phyloP scores from a whole-genome alignment of 257 asterid genomes.

The Handroanthus guayacan region DNA sequence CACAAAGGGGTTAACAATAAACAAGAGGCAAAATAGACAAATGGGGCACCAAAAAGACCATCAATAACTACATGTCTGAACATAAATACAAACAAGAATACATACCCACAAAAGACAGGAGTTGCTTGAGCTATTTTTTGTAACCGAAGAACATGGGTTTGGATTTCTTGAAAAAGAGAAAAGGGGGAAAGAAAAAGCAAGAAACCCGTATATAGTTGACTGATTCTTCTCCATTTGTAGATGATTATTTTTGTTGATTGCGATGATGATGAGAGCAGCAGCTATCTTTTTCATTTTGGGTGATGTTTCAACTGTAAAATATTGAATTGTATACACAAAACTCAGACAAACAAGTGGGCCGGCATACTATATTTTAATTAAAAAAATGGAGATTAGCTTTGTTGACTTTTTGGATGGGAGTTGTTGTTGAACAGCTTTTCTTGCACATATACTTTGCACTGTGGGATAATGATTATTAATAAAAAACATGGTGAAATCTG shows the following conservation, averaged over 20 bases:
- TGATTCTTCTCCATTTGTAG: slow-evolving; percentile 51
- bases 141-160: slow-evolving; percentile 29
- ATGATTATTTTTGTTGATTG: slow-evolving; percentile 39
- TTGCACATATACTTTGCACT: not conserved
- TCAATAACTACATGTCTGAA: not conserved
- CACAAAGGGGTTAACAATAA: not conserved
- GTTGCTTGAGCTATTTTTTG: slow-evolving; percentile 27
- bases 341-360: slow-evolving; percentile 39
- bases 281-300: slow-evolving; percentile 48
- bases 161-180: slow-evolving; percentile 30
- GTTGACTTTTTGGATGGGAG: slow-evolving; percentile 45
- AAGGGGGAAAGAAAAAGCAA: slow-evolving; percentile 21
- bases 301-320: slow-evolving; percentile 37
- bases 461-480: not conserved
- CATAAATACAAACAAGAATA: slow-evolving; percentile 23
- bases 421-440: slow-evolving; percentile 41
- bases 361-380: slow-evolving; percentile 36
- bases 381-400: slow-evolving; percentile 28
- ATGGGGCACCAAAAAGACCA: not conserved
- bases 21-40: not conserved
- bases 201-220: slow-evolving; percentile 46
- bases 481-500: not conserved
- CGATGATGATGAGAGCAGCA: slow-evolving; percentile 49
- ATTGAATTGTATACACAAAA: slow-evolving; percentile 43
- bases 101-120: slow-evolving; percentile 21